These are phyloP conservation scores for Blastobotrys robertii DNA, from an alignment of 805 yeast genomes.

Conservation along the genomic window DNA sequence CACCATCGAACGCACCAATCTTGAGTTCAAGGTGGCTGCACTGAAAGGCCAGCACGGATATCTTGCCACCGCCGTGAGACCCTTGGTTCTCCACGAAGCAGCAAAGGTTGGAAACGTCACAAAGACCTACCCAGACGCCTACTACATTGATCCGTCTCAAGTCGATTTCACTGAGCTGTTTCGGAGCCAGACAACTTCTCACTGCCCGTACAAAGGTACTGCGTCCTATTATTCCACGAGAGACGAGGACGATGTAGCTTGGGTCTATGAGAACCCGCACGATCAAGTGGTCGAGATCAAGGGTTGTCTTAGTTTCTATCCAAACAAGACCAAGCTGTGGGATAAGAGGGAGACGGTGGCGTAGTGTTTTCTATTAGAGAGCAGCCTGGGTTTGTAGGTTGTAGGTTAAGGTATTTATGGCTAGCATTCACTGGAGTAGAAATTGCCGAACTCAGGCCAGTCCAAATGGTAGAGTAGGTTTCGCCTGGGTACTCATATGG, in stretches of 20 bases:
- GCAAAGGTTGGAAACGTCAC: slow-evolving; percentile 4
- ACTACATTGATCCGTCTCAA: slow-evolving; percentile 8
- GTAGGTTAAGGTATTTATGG: too few relatives aligned
- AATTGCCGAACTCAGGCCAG: too few relatives aligned
- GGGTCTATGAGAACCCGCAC: slow-evolving; percentile 11
- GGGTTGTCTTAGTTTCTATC: slow-evolving; percentile 9
- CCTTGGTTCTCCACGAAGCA: slow-evolving; percentile 8
- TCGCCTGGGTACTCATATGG: too few relatives aligned
- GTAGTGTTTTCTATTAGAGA: too few relatives aligned
- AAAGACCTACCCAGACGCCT: slow-evolving; percentile 6
- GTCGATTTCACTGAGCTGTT: slow-evolving; percentile 6
- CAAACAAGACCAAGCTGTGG: slow-evolving; percentile 1
- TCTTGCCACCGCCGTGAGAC: slow-evolving; percentile 3
- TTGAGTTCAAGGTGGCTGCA: too few relatives aligned
- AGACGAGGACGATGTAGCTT: slow-evolving; percentile 9
- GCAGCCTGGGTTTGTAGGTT: too few relatives aligned
- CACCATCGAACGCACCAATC: too few relatives aligned
- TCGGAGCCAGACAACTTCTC: slow-evolving; percentile 8
- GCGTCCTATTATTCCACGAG: slow-evolving; percentile 7
- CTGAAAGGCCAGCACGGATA: too few relatives aligned
- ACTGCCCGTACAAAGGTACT: slow-evolving; percentile 13
- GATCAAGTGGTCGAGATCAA: slow-evolving; percentile 6
- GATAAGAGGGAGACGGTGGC: too few relatives aligned
- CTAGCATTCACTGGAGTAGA: too few relatives aligned
- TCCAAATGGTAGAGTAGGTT: too few relatives aligned